phyloP scores from a whole-genome alignment of 2,329 filamentous ascomycete genomes.

The Lachnellula cervina region DNA sequence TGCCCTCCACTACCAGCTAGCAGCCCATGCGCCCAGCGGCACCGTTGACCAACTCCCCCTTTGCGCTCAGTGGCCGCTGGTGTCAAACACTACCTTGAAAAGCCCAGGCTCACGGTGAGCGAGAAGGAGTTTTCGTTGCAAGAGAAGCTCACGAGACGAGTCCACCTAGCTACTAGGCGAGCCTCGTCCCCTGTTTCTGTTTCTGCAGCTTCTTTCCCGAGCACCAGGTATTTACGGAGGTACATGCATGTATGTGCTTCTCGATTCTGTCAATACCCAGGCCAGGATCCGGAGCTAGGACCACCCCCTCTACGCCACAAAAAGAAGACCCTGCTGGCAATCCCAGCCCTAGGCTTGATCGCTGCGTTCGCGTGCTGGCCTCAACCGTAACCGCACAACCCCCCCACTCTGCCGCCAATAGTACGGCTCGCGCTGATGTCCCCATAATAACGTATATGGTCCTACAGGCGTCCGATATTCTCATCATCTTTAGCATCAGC shows the following conservation, averaged over 20 bases:
- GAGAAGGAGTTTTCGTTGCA: too few species aligned
- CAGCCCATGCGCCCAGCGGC: neutral
- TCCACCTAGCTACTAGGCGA: too few species aligned
- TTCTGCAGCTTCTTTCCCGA: neutral
- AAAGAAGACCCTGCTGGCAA: neutral
- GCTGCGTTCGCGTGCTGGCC: conserved; percentile 9
- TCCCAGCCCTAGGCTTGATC: conserved; percentile 7
- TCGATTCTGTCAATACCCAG: neutral
- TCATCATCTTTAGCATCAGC: neutral
- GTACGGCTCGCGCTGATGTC: neutral
- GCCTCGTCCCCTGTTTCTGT: too few species aligned
- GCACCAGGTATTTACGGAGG: too few species aligned
- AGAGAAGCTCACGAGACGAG: too few species aligned
- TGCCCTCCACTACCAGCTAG: too few species aligned
- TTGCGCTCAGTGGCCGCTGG: neutral
- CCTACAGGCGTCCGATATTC: conserved; percentile 8
- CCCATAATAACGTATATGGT: conserved; percentile 10
- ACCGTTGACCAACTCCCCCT: too few species aligned
- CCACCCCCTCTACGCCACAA: neutral
- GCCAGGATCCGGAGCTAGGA: neutral
- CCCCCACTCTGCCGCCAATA: neutral
- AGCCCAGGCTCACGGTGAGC: too few species aligned
- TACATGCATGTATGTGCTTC: neutral
- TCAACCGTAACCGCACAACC: neutral
- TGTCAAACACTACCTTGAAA: neutral